Conservation (phyloP, 2,329 filamentous ascomycete genomes). For the Alternaria incomplexa region DNA sequence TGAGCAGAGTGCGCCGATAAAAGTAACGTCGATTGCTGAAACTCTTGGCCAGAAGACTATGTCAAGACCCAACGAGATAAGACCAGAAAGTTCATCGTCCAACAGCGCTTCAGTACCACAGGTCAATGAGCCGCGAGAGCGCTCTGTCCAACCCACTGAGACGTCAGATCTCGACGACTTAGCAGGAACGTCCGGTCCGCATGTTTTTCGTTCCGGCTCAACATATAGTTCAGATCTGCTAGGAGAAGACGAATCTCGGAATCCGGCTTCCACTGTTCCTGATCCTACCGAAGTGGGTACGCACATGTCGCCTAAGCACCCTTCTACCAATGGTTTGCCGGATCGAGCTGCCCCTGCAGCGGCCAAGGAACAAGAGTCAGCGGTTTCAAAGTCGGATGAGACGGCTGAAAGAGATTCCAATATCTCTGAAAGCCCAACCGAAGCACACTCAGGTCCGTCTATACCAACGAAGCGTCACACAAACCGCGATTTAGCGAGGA, state of each 20-base stretch:
- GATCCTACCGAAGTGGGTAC: no score
- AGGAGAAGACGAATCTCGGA: background rate
- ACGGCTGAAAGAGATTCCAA: background rate
- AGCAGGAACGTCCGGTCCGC: background rate
- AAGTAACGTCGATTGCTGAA: background rate
- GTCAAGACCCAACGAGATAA: background rate
- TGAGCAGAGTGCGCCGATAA: background rate
- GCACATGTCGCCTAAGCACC: background rate
- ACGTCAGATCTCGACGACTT: background rate
- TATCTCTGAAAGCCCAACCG: background rate
- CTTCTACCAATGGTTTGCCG: background rate
- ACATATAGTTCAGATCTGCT: background rate
- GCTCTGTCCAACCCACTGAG: background rate
- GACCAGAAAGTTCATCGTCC: background rate
- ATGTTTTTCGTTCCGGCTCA: background rate
- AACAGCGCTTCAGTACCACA: background rate
- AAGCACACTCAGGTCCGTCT: background rate
- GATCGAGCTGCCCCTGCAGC: background rate
- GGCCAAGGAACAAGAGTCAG: background rate
- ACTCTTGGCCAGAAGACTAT: background rate
- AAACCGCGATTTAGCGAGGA: constrained; percentile 14
- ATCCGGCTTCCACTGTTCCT: background rate
- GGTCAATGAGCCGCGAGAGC: background rate
- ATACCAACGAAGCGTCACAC: background rate
- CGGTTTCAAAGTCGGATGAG: background rate